Base-by-base conservation (phyloP, 306 rosid species). In the Alnus rubra region DNA sequence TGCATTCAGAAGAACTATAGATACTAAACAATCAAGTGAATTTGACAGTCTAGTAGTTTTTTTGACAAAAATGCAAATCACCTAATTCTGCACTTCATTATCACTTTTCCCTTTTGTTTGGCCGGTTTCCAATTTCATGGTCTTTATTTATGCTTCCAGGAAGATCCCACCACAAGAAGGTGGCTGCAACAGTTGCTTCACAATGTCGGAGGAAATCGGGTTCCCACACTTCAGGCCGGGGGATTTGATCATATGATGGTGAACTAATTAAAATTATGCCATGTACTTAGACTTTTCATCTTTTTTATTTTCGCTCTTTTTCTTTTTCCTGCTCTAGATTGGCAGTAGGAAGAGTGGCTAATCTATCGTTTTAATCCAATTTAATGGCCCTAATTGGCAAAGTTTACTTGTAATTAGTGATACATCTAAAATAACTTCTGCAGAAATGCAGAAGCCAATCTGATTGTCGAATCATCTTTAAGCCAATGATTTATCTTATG, bases 81-180 rank as follows among this genome's bases (percentile, higher is more conserved):
- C 7, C 12, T 28, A 59, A 10, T 59, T 59, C 65, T 19, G 65
- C 52, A 49, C 65, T 23, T 59, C 30, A 19, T 59, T 59, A 71
- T 52, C 68, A 58, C 54, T 48, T 74, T 44, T 2, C 33, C 56
- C 45, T 82, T 68, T 78, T 64, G 28, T 67, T 54, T 75, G 58
- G 69, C 63, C 65, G 13, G 76, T 39, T 67, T 81, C 16, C 42
- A 71, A 11, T 50, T 10, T 50, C 19, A n/a, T 60, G 51, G 60
- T 51, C 11, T 82, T 37, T n/a, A 37, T 83, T 76, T 47, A 74
- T 83, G 45, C 11, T 54, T 55, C 28, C 87, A 94, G 96, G 96
- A 94, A 56, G 96, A 94, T 82, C 93, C 87, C 82, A 86, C 89
- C 14, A 88, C 92, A n/a, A 88, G 88, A 83, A 87, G 86, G 81